Evolutionary conservation across 352 stramenopile species (phyloP), one percentile per base, ranked within the genome.

Genomic region (Phytophthora pluvialis): DNA sequence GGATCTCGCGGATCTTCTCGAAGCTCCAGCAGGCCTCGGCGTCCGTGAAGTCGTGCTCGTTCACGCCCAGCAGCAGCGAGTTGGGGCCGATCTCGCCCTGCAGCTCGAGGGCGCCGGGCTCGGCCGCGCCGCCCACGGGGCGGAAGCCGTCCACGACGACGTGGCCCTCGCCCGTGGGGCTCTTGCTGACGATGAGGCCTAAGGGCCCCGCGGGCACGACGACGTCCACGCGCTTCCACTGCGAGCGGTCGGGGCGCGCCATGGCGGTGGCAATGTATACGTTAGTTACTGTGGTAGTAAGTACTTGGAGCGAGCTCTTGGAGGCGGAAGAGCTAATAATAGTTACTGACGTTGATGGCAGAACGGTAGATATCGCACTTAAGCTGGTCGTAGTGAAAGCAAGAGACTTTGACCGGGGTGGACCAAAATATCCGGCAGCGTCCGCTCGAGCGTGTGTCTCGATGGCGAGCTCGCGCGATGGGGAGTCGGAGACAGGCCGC

Each of bases 121-220:
- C 57, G 51, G 72, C 82, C 13, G 75, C 64, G n/a, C 45, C 53
- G 3, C 70, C 69, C 3, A 85, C 77, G 39, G 83, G 80, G 4
- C 84, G 83, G 65, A 95, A 95, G 59, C 81, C 80, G 56, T 95
- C 84, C 31, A 95, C 81, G 13, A 94, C 62, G 25, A 91, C 78
- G 51, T 85, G 75, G 36, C 72, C 65, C 31, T 72, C 74, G 55
- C 39, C 71, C 39, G 15, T 57, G 28, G 60, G 42, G 2, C 51
- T 74, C 56, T 91, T 88, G 47, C 81, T 93, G 32, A 95, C 82
- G 64, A 95, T 83, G 28, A 95, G 83, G 0, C 84, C 87, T 1
- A 95, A 71, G 1, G 87, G 81, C 0, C 86, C 86, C 1, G 83
- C 64, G 9, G 82, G 81, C 26, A 93, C 87, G 28, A 72, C 70